A percentile compares a stretch with the other conserved stretches of the same genome.
Evolutionary conservation across 495 filamentous ascomycete genomes (phyloP).

Genomic region (Clohesyomyces aquaticus): DNA sequence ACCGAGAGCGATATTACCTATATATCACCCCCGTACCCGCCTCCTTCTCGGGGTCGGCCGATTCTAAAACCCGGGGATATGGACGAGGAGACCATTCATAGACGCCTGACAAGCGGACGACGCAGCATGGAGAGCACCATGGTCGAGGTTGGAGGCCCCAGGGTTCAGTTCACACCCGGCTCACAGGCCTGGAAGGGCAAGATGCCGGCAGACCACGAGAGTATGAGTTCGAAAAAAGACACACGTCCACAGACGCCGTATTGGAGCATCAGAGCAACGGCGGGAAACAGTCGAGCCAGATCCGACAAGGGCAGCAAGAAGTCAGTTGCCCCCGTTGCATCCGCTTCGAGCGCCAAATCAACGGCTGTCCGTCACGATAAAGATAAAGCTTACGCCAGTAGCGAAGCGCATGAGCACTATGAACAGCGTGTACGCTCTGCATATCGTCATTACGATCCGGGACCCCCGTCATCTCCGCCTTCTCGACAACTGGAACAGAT

Average conservation of each 20-base stretch:
- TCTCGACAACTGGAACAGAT: not conserved
- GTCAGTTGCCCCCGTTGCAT: no score
- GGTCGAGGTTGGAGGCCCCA: constrained; percentile 29
- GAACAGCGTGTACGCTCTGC: not conserved
- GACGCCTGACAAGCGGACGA: not conserved
- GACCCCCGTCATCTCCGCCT: not conserved
- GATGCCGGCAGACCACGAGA: not conserved
- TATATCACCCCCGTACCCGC: not conserved
- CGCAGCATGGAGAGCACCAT: constrained; percentile 21
- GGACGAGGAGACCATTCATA: constrained; percentile 5
- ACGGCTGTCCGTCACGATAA: no score
- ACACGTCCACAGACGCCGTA: not conserved
- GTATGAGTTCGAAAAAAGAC: not conserved
- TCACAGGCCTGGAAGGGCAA: not conserved
- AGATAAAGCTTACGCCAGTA: no score
- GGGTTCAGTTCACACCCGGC: constrained; percentile 25
- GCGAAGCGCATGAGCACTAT: not conserved
- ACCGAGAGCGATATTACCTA: not conserved
- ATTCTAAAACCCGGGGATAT: constrained; percentile 2
- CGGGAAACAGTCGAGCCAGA: no score
- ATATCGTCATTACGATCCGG: not conserved
- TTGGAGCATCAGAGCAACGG: not conserved
- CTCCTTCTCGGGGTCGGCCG: not conserved
- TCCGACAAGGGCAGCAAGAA: no score
- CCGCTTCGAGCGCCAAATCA: not conserved